Evolutionary conservation across 768 basidiomycete genomes (phyloP), one percentile per base, ranked within the genome.

Genomic region (Boletus rubroflammeus): DNA sequence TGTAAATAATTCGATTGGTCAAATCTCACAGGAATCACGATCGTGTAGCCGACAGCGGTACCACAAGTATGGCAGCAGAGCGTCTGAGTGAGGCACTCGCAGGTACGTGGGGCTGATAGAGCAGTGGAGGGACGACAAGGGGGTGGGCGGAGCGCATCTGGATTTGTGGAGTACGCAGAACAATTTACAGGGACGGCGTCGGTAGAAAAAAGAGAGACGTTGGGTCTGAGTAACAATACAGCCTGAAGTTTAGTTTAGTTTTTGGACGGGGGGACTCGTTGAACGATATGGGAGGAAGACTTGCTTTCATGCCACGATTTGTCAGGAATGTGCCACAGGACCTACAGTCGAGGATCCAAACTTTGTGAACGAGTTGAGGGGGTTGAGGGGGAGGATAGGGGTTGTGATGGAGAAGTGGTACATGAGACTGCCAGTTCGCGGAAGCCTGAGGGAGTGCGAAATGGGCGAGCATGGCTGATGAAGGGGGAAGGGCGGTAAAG

Each of bases 291-390:
- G 25, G 32, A 36, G 28, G 32, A 41, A 36, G 42, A 55, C 78
- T 68, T 61, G 83, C 88, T 79, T 88, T 88, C 90, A 93, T 93
- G 52, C 85, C 90, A 26, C 90, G 80, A 67, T 93, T 91, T 15
- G 90, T 88, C 45, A 93, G 71, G 65, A 92, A 92, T 19, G 78
- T 80, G 29, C 76, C 76, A 67, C 91, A 93, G 7, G 81, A 76
- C 59, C 78, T 82, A 72, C 91, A 93, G 67, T 88, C 85, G 49
- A 93, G 72, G 31, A 88, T 82, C 83, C 88, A 92, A 50, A 93
- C 89, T 69, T 86, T 86, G 70, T 89, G 87, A 8, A 78, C 72
- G 44, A 82, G 67, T 38, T 72, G 68, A 0, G 66, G 63, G 3
- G 63, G 60, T 36, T 73, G 74, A n/a, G 73, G 73, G 15, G 77